phyloP scores from a whole-genome alignment of 257 asterid genomes.

The Solanum appendiculatum region DNA sequence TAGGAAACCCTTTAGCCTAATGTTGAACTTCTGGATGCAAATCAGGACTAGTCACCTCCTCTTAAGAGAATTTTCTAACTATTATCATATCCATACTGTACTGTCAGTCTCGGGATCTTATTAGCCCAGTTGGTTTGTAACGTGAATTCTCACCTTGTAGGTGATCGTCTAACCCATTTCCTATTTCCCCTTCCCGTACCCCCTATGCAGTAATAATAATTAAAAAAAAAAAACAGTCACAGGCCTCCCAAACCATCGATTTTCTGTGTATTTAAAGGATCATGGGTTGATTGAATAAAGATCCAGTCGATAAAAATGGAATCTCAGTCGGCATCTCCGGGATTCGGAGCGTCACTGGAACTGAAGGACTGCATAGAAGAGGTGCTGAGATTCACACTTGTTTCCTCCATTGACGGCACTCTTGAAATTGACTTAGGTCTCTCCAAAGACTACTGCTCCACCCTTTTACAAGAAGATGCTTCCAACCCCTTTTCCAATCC shows the following conservation, averaged over 20 bases:
- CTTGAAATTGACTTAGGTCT: slow-evolving; percentile 39
- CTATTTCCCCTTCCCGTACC: background rate
- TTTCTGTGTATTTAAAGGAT: background rate
- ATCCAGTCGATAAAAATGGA: background rate
- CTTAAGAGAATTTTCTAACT: background rate
- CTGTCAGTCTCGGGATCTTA: accelerated
- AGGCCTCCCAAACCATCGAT: background rate
- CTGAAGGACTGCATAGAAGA: slow-evolving; percentile 51
- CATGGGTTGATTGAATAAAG: background rate
- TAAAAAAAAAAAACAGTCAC: background rate
- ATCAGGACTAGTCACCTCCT: background rate
- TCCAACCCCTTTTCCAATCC: slow-evolving; percentile 5
- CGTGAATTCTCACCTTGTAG: background rate
- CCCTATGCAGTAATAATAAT: background rate
- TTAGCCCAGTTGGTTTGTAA: background rate
- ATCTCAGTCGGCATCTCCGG: slow-evolving; percentile 32
- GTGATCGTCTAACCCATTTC: background rate
- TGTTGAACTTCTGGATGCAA: background rate
- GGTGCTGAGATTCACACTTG: slow-evolving; percentile 41
- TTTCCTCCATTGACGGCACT: slow-evolving; percentile 24
- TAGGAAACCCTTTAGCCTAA: background rate
- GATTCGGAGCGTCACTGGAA: slow-evolving; percentile 4
- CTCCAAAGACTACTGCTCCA: slow-evolving; percentile 43
- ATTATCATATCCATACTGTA: too few relatives aligned
- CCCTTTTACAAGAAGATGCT: slow-evolving; percentile 46